Base-by-base conservation (phyloP, 768 basidiomycete species). In the Leccinum disarticulatum region DNA sequence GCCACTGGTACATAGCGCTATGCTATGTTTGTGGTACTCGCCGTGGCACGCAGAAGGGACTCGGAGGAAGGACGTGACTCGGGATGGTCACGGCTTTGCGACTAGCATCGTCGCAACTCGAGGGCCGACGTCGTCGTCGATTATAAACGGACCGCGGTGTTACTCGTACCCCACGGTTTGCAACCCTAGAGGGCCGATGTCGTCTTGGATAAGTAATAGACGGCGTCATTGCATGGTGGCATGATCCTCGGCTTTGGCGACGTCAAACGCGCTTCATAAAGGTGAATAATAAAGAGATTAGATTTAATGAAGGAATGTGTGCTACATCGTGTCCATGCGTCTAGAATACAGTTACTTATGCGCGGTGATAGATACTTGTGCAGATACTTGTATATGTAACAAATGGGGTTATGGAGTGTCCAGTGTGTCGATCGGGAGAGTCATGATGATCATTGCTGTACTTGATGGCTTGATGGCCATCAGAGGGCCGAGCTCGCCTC, bases 401-500 rank as follows among this genome's bases (percentile, higher is more conserved):
- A 10, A 19, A 43, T 19, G 41, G n/a, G n/a, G 41, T n/a, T 43
- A n/a, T 19, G n/a, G 5, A 19, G 43, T 46, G 19, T 46, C 5
- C 31, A 33, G 31, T 46, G 43, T 3, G 19, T 46, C 43, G n/a
- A 46, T 46, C 3, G 2, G n/a, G 41, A n/a, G n/a, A 11, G 9
- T 43, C 41, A 19, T 43, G n/a, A 43, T 43, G 17, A 41, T 41
- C 38, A 41, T 41, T 41, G 38, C 17, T 41, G 41, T 41, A 41
- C 2, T 41, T 7, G 41, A n/a, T 41, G n/a, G 8, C 10, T n/a
- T 41, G 17, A 41, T 10, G n/a, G 9, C 41, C 43, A 48, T 48
- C 47, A 58, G 1, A 58, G 19, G 36, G 50, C 50, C 3, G 31
- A 11, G 25, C 14, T 27, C 19, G 61, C 46, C 19, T 66, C 55